Conservation (phyloP, 1,139 yeast genomes). For the Candida frijolesensis region DNA sequence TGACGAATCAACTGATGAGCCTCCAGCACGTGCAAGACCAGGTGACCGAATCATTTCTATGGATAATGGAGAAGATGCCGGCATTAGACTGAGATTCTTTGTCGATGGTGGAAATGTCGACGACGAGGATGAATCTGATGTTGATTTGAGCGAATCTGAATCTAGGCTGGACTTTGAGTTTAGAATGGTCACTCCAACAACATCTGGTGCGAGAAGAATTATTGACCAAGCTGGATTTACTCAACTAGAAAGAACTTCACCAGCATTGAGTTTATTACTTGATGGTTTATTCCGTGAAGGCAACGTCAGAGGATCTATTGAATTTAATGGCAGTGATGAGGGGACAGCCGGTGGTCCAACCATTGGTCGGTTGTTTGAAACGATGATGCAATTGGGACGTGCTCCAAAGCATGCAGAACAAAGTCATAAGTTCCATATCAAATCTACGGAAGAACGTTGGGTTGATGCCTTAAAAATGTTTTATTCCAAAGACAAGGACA, state of each 20-base stretch:
- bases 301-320: constrained; percentile 20
- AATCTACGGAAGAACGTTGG: constrained; percentile 74
- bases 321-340: constrained; percentile 21
- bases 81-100: constrained; percentile 9
- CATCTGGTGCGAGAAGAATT: constrained; percentile 11
- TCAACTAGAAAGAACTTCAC: constrained; percentile 16
- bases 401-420: constrained; percentile 14
- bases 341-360: constrained; percentile 9
- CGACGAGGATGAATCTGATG: constrained; percentile 22
- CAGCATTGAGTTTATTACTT: constrained; percentile 18
- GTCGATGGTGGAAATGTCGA: constrained; percentile 10
- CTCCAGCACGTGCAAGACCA: constrained; percentile 11
- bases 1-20: constrained; percentile 19
- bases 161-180: constrained; percentile 25
- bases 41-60: constrained; percentile 8
- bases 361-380: constrained; percentile 33
- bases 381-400: constrained; percentile 23
- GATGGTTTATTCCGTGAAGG: constrained; percentile 20
- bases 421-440: constrained; percentile 37
- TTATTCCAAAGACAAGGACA: constrained; percentile 44
- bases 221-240: constrained; percentile 16
- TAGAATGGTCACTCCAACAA: constrained; percentile 14
- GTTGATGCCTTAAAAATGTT: constrained; percentile 55
- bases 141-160: constrained; percentile 26
- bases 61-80: constrained; percentile 11